Conservation (phyloP, 192 early-diverging fungal genomes). For the Backusella circina region DNA sequence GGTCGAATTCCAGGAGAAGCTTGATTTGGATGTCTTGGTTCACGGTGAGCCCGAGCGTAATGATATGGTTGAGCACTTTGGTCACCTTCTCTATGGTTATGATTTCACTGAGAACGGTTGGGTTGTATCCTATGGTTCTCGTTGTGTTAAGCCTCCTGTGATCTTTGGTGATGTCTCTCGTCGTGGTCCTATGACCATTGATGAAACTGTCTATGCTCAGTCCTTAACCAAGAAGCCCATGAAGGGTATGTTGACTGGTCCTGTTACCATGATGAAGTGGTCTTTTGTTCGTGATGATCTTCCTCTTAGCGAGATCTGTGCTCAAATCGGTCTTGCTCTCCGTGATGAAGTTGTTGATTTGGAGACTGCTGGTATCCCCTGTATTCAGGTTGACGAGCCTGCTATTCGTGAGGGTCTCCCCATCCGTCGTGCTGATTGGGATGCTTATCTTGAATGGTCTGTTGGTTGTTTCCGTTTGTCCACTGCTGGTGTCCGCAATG, state of each 20-base stretch:
- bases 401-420: constrained; percentile 99
- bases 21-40: constrained; percentile 92
- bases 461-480: constrained; percentile 90
- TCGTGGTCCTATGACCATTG: constrained; percentile 90
- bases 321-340: constrained; percentile 92
- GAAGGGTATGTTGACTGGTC: constrained; percentile 99
- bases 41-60: constrained; percentile 98
- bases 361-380: constrained; percentile 86
- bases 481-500: constrained; percentile 78
- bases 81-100: constrained; percentile 90
- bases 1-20: constrained; percentile 86
- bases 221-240: constrained; percentile 84
- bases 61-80: constrained; percentile 98
- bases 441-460: constrained; percentile 92
- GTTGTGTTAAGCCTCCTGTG: constrained; percentile 96
- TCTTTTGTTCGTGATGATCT: constrained; percentile 99
- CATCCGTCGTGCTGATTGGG: constrained; percentile 82
- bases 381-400: constrained; percentile 98
- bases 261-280: constrained; percentile 97
- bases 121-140: constrained; percentile 96
- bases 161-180: constrained; percentile 96
- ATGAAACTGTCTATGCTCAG: constrained; percentile 82
- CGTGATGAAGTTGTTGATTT: constrained; percentile 95
- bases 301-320: constrained; percentile 75
- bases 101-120: constrained; percentile 95